phyloP scores from a whole-genome alignment of 352 stramenopile genomes.

The Phytophthora foliorum region DNA sequence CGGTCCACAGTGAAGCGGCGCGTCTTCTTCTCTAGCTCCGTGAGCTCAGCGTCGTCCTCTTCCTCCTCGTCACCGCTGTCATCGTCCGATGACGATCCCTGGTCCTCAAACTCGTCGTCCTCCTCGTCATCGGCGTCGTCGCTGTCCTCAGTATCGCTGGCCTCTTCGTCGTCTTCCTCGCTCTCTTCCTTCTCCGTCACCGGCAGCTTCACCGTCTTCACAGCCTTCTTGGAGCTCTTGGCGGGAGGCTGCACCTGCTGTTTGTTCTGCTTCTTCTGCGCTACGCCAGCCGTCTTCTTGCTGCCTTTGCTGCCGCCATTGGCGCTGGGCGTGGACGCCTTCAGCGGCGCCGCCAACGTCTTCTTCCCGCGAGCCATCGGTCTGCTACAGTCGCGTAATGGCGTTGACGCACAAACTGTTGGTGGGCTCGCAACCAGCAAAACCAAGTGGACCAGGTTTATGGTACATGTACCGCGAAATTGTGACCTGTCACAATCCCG shows the following conservation, averaged over 20 bases:
- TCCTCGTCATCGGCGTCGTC: constrained; percentile 75
- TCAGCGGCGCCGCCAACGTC: constrained; percentile 36
- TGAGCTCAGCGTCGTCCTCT: constrained; percentile 76
- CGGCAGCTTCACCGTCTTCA: constrained; percentile 35
- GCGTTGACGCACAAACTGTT: constrained; percentile 18
- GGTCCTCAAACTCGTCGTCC: constrained; percentile 86
- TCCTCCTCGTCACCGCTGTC: constrained; percentile 73
- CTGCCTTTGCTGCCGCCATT: constrained; percentile 28
- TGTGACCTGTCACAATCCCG: constrained; percentile 5
- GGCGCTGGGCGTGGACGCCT: constrained; percentile 44
- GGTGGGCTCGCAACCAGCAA: constrained; percentile 45
- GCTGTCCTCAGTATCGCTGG: constrained; percentile 66
- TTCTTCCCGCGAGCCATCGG: constrained; percentile 55
- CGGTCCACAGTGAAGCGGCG: constrained; percentile 76
- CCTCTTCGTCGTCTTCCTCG: constrained; percentile 46
- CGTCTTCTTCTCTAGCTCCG: constrained; percentile 87
- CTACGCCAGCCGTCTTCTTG: constrained; percentile 38
- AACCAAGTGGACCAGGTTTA: constrained; percentile 31
- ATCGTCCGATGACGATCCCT: constrained; percentile 87
- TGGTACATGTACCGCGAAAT: constrained; percentile 23
- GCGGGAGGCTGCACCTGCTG: constrained; percentile 20
- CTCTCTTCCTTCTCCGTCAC: constrained; percentile 27
- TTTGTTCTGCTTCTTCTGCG: constrained; percentile 40
- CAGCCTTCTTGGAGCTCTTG: constrained; percentile 24
- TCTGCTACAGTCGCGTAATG: constrained; percentile 27